Conservation (phyloP, 441 rosid genomes). For the Croton setiger region DNA sequence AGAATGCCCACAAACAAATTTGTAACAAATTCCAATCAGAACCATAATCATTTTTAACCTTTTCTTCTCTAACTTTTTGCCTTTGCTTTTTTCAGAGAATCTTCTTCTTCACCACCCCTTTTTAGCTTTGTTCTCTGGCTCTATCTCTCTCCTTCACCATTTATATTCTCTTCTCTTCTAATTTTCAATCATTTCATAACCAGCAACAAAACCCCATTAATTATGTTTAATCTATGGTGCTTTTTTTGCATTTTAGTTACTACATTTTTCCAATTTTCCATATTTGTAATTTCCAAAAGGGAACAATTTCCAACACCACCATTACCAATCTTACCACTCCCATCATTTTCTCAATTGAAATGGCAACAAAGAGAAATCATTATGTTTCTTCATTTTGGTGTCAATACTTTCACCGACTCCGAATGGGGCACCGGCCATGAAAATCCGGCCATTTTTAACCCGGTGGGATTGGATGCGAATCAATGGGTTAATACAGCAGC, state of each 20-base stretch:
- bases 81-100: slow-evolving; percentile 2
- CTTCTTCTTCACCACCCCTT: slow-evolving; percentile 5
- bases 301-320: slow-evolving; percentile 54
- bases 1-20: too few relatives aligned
- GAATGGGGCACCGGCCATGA: slow-evolving; percentile 75
- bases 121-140: slow-evolving; percentile 9
- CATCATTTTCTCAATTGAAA: slow-evolving; percentile 57
- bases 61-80: neutral
- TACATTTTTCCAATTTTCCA: slow-evolving; percentile 13
- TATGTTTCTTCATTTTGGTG: slow-evolving; percentile 77
- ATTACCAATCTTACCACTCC: slow-evolving; percentile 58
- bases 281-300: slow-evolving; percentile 16
- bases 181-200: neutral
- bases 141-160: neutral
- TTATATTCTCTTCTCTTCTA: neutral
- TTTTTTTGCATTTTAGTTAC: neutral
- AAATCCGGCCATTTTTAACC: slow-evolving; percentile 52
- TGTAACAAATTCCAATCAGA: slow-evolving; percentile 21
- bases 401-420: slow-evolving; percentile 69
- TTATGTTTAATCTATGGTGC: slow-evolving; percentile 19
- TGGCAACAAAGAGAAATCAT: slow-evolving; percentile 78
- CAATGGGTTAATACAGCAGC: slow-evolving; percentile 58
- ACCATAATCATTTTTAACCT: neutral
- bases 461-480: slow-evolving; percentile 39
- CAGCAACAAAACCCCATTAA: neutral